phyloP scores from a whole-genome alignment of 1,139 yeast species.

The Ogataea hybrid region DNA sequence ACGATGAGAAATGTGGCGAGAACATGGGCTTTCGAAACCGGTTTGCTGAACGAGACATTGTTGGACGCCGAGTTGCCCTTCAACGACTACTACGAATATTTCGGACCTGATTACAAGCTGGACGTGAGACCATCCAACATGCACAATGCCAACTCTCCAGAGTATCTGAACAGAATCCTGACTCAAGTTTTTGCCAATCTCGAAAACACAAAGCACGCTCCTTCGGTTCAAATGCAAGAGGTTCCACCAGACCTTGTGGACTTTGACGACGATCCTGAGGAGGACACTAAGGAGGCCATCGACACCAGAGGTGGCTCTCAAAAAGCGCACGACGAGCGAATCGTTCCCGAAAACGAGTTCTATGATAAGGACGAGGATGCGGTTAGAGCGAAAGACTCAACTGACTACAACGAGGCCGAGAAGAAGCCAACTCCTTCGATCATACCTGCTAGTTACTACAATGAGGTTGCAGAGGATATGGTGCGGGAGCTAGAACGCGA shows the following conservation, averaged over 20 bases:
- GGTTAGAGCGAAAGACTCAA: conserved; percentile 24
- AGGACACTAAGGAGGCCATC: conserved; percentile 67
- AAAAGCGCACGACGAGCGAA: conserved; percentile 70
- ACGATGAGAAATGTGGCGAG: conserved; percentile 95
- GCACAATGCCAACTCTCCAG: conserved; percentile 95
- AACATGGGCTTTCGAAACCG: conserved; percentile 94
- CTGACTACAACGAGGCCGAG: conserved; percentile 16
- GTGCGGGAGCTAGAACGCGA: conserved; percentile 24
- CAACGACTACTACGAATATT: conserved; percentile 95
- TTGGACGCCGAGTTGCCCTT: conserved; percentile 86
- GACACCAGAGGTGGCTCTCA: conserved; percentile 94
- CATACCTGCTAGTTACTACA: conserved; percentile 23
- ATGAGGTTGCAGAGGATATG: conserved; percentile 26
- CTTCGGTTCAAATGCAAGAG: conserved; percentile 89
- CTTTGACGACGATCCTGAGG: conserved; percentile 74
- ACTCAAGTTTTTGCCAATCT: conserved; percentile 75
- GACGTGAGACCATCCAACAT: conserved; percentile 95
- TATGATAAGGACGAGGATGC: conserved; percentile 62
- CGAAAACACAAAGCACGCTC: conserved; percentile 90
- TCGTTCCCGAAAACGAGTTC: conserved; percentile 66
- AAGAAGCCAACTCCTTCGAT: conserved; percentile 13
- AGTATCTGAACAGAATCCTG: conserved; percentile 82
- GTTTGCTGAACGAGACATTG: conserved; percentile 74
- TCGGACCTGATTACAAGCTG: conserved; percentile 91
- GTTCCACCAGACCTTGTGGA: conserved; percentile 89